A percentile compares a stretch with the other conserved stretches of the same genome.
Conservation (phyloP, 192 early-diverging fungal genomes). For the Piromyces finnis region DNA sequence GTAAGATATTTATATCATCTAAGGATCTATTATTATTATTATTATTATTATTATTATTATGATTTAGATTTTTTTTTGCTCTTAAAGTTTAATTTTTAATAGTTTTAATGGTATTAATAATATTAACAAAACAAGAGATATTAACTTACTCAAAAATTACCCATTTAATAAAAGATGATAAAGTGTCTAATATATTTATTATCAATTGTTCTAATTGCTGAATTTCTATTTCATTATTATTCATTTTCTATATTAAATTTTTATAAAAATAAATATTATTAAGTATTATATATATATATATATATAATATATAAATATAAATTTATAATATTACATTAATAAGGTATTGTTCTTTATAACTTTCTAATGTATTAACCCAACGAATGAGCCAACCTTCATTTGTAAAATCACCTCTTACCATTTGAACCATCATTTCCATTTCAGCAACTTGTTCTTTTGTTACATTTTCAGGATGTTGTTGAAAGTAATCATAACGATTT, state of each 20-base stretch:
- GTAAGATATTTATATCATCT: background rate
- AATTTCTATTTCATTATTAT: background rate
- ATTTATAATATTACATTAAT: background rate
- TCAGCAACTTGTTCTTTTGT: slow-evolving; percentile 12
- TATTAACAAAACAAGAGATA: no score
- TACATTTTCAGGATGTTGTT: slow-evolving; percentile 16
- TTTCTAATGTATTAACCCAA: slow-evolving; percentile 3
- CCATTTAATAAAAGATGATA: background rate
- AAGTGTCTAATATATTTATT: background rate
- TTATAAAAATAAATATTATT: no score
- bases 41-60: background rate
- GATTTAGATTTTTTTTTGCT: no score
- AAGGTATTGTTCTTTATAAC: background rate
- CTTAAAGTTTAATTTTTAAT: no score
- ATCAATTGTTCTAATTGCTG: background rate
- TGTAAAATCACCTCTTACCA: slow-evolving; percentile 25
- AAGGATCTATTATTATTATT: background rate
- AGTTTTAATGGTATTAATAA: no score
- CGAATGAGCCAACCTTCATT: slow-evolving; percentile 39
- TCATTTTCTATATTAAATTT: background rate
- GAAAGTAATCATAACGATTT: slow-evolving; percentile 9
- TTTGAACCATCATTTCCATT: slow-evolving; percentile 8
- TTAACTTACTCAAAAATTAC: background rate
- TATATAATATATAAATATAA: no score
- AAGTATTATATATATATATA: no score